These are phyloP conservation scores for Sporothrix mexicana DNA, from an alignment of 2,329 filamentous ascomycete genomes.

Conservation along the genomic window DNA sequence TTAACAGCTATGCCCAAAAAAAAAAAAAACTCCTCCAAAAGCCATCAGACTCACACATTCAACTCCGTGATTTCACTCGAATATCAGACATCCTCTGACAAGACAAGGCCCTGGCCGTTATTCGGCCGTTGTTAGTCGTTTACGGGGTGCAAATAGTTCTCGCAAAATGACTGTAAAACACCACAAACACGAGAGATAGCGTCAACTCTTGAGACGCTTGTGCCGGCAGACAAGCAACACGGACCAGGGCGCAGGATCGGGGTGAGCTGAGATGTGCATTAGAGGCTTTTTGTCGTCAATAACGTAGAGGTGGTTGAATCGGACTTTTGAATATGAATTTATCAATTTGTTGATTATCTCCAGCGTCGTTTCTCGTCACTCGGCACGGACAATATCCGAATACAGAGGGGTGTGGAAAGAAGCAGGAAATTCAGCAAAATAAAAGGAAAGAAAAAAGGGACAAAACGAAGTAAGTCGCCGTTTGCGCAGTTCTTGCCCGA, in stretches of 20 bases:
- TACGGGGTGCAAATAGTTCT: neutral
- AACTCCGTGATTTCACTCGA: too few species aligned
- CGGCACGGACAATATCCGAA: neutral
- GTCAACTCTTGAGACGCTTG: neutral
- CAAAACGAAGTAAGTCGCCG: too few species aligned
- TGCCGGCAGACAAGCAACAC: constrained; percentile 5
- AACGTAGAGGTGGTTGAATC: too few species aligned
- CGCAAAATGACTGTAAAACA: neutral
- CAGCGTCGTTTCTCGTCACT: neutral
- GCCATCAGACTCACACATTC: neutral
- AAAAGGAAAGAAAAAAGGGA: too few species aligned
- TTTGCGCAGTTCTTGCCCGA: too few species aligned
- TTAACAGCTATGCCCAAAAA: neutral
- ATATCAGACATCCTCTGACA: too few species aligned
- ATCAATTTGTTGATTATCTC: too few species aligned
- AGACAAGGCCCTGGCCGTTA: constrained; percentile 5
- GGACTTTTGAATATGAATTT: too few species aligned
- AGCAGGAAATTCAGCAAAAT: too few species aligned
- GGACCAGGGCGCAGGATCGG: neutral
- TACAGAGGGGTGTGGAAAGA: neutral
- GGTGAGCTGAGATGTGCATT: constrained; percentile 21
- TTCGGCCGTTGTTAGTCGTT: neutral
- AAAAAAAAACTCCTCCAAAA: neutral
- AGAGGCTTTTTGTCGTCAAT: neutral
- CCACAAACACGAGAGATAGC: neutral